Conservation (phyloP, 2,329 filamentous ascomycete species). For the Colletotrichum karsti region DNA sequence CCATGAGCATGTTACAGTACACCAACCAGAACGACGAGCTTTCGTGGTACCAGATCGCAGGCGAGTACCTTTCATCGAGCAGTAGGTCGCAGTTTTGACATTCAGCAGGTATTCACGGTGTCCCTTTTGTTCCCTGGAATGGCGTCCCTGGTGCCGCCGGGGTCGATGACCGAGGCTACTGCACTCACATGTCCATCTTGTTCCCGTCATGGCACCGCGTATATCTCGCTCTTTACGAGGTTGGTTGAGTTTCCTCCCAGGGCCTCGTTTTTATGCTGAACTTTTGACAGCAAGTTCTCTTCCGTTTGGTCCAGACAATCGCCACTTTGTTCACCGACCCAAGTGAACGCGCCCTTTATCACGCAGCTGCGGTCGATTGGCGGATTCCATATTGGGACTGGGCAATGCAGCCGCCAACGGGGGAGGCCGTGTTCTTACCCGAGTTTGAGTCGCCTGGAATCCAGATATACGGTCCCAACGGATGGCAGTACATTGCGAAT, state of each 20-base stretch:
- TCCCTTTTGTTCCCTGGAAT: slow-evolving; percentile 68
- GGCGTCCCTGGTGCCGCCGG: slow-evolving; percentile 58
- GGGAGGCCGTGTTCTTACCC: slow-evolving; percentile 55
- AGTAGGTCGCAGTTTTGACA: slow-evolving; percentile 2
- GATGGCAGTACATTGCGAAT: slow-evolving; percentile 64
- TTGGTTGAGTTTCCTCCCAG: slow-evolving; percentile 33
- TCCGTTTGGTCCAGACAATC: slow-evolving; percentile 46
- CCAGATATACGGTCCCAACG: slow-evolving; percentile 63
- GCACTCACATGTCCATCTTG: slow-evolving; percentile 77
- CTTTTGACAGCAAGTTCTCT: slow-evolving; percentile 46
- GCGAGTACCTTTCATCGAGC: slow-evolving; percentile 51
- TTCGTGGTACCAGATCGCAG: slow-evolving; percentile 83
- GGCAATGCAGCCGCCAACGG: slow-evolving; percentile 57
- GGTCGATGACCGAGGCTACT: slow-evolving; percentile 73
- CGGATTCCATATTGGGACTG: slow-evolving; percentile 70
- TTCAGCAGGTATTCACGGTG: slow-evolving; percentile 77
- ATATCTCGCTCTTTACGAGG: slow-evolving; percentile 73
- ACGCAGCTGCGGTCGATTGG: slow-evolving; percentile 57
- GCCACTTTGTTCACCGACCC: slow-evolving; percentile 55
- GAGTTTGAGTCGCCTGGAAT: slow-evolving; percentile 58
- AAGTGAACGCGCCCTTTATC: slow-evolving; percentile 57
- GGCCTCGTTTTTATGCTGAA: not conserved
- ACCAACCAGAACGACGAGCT: slow-evolving; percentile 68
- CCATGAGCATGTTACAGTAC: slow-evolving; percentile 76
- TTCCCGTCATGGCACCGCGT: slow-evolving; percentile 88